Evolutionary conservation across 2,329 filamentous ascomycete genomes (phyloP).

Genomic region (Aspergillus puulaauensis): DNA sequence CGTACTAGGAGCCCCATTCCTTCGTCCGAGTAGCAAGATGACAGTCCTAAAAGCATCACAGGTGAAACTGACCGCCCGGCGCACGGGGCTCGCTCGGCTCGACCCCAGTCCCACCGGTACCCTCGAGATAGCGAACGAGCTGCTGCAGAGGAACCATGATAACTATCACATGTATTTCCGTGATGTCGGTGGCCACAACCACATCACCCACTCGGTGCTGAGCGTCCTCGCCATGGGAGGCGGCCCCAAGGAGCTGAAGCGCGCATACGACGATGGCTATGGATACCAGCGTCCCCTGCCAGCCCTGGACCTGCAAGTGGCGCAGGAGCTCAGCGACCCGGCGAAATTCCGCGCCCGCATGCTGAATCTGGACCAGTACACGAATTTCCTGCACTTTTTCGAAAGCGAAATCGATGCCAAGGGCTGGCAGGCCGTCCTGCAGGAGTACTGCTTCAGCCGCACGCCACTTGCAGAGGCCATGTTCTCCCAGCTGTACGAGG

Average conservation of each 20-base stretch:
- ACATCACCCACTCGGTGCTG: background rate
- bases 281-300: background rate
- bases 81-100: background rate
- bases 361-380: background rate
- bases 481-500: slow-evolving; percentile 63
- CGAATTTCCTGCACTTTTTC: slow-evolving; percentile 74
- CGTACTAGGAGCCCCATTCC: no score
- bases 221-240: background rate
- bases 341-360: background rate
- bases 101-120: background rate
- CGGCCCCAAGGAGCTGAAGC: background rate
- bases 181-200: background rate
- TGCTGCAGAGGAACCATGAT: background rate
- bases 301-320: background rate
- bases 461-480: slow-evolving; percentile 60
- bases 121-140: background rate
- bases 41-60: background rate
- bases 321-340: background rate
- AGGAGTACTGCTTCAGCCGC: slow-evolving; percentile 67
- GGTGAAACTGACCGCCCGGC: background rate
- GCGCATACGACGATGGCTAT: background rate
- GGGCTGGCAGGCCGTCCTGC: slow-evolving; percentile 62
- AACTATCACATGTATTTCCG: background rate
- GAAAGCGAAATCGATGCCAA: slow-evolving; percentile 66
- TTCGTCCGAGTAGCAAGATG: background rate